Base-by-base conservation (phyloP, 2,329 filamentous ascomycete genomes). In the Pseudogymnoascus pannorum region DNA sequence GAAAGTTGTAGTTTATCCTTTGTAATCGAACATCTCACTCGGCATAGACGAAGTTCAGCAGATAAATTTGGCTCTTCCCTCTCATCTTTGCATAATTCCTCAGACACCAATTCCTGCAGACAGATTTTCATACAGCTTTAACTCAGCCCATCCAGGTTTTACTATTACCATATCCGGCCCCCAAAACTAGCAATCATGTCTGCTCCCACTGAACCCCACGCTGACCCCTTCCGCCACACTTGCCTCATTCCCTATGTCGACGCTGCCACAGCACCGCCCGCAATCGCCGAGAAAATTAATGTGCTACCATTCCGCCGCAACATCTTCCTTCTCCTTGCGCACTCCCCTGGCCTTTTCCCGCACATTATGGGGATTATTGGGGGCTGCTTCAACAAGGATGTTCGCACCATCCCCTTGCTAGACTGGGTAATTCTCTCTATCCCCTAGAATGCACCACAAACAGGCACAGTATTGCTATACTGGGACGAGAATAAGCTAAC, bases 371-470 rank as follows among this genome's bases (percentile, higher is more conserved):
- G 44, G 8, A 24, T 54, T 4, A 16, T 54, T 9, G 44, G 44
- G n/a, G 44, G 44, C n/a, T 54, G 44, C 24, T 54, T 54, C 44
- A 54, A 54, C 44, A 54, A 54, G 44, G 44, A 54, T 7, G 44
- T 54, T 6, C 44, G 44, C 5, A 54, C 14, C 8, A 54, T 54
- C 11, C 44, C 44, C 14, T 54, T 54, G 24, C 44, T 54, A 31
- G 44, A 54, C 24, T 54, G 44, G 44, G 44, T 54, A 54, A 31
- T 24, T 31, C n/a, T 1, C 14, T n/a, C 12, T n/a, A 31, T n/a
- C 4, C 9, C 2, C 7, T 26, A 24, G n/a, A n/a, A n/a, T n/a
- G n/a, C 26, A 29, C 26, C 26, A 7, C 7, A 4, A 29, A 4
- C 4, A 29, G n/a, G 2, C n/a, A 16, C 4, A 18, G 4, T 7